These are phyloP conservation scores for Dothidotthia symphoricarpi DNA, from an alignment of 2,329 filamentous ascomycete species.

Conservation along the genomic window DNA sequence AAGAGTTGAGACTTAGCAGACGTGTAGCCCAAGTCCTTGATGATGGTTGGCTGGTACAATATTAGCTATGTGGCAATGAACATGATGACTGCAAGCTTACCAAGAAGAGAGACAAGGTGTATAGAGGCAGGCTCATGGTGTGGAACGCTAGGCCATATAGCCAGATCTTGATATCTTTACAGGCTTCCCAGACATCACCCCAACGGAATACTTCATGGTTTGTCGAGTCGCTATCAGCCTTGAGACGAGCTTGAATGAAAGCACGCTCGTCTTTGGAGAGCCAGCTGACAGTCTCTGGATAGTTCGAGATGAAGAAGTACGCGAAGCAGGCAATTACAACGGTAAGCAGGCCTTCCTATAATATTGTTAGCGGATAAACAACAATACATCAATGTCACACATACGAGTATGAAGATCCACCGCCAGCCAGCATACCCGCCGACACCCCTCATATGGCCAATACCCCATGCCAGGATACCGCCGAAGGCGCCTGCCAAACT, in stretches of 20 bases:
- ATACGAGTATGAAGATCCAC: slow-evolving; percentile 45
- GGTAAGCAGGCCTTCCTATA: slow-evolving; percentile 39
- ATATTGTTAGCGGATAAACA: slow-evolving; percentile 8
- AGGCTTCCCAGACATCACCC: slow-evolving; percentile 61
- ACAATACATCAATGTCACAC: neutral
- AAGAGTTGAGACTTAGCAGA: slow-evolving; percentile 45
- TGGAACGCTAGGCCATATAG: slow-evolving; percentile 71
- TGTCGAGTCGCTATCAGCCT: slow-evolving; percentile 67
- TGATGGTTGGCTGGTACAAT: slow-evolving; percentile 53
- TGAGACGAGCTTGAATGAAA: slow-evolving; percentile 62
- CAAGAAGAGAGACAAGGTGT: slow-evolving; percentile 41
- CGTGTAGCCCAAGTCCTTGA: slow-evolving; percentile 46
- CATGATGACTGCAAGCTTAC: slow-evolving; percentile 42
- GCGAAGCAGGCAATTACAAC: slow-evolving; percentile 34
- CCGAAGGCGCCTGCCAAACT: slow-evolving; percentile 61
- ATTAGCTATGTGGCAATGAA: slow-evolving; percentile 30
- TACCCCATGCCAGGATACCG: slow-evolving; percentile 58
- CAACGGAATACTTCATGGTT: slow-evolving; percentile 68
- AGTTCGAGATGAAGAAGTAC: slow-evolving; percentile 65
- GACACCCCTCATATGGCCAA: slow-evolving; percentile 60
- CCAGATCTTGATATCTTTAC: slow-evolving; percentile 48
- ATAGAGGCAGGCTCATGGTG: slow-evolving; percentile 61
- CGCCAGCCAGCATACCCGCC: slow-evolving; percentile 46
- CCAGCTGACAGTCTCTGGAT: slow-evolving; percentile 60
- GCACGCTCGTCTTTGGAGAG: slow-evolving; percentile 53